Percentiles rank a stretch among this genome's conserved stretches.
Conservation (phyloP, 352 stramenopile genomes). For the Pythium aristosporum region DNA sequence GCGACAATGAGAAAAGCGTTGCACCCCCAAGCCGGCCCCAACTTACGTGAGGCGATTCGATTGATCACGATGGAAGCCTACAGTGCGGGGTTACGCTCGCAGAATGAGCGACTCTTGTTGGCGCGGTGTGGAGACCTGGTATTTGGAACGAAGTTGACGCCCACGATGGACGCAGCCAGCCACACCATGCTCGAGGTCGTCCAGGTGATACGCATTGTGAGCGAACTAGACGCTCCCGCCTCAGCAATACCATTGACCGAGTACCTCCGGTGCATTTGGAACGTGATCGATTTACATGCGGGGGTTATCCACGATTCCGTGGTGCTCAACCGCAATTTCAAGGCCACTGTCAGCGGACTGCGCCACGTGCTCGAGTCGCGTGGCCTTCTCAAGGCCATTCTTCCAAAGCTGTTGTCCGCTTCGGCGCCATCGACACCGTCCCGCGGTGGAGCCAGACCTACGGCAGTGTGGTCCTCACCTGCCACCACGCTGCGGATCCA, state of each 20-base stretch:
- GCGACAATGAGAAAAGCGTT: background rate
- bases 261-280: background rate
- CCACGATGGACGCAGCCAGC: conserved; percentile 14
- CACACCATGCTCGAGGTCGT: conserved; percentile 12
- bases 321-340: background rate
- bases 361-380: conserved; percentile 17
- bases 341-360: background rate
- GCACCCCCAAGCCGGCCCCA: background rate
- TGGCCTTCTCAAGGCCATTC: conserved; percentile 1
- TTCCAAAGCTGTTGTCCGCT: background rate
- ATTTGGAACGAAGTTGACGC: conserved; percentile 11
- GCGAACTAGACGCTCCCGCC: background rate
- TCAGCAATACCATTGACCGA: background rate
- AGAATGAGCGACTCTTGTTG: conserved; percentile 1
- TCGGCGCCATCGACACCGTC: conserved; percentile 3
- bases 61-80: conserved; percentile 8
- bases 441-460: background rate
- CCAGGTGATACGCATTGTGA: conserved; percentile 2
- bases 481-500: background rate
- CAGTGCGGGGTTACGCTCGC: background rate
- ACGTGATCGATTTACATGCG: background rate
- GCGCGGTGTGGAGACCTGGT: conserved; percentile 16
- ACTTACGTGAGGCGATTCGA: background rate
- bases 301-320: background rate
- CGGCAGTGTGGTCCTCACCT: background rate